phyloP scores from a whole-genome alignment of 306 rosid genomes.

The Begonia masoniana region DNA sequence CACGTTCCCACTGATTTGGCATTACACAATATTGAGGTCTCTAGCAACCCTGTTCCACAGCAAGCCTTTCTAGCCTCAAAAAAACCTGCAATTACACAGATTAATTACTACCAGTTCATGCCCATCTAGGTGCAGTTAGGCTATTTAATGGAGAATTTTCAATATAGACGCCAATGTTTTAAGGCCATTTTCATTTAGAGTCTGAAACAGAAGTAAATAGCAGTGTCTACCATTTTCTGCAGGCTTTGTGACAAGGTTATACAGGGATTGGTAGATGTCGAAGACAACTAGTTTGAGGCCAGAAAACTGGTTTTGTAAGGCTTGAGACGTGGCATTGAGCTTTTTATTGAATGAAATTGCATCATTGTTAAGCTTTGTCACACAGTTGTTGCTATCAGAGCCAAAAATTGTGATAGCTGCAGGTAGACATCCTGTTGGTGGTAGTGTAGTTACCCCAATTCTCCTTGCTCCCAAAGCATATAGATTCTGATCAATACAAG shows the following conservation, averaged over 20 bases:
- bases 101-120: not conserved
- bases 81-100: conserved; percentile 30
- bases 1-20: conserved; percentile 41
- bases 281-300: conserved; percentile 47
- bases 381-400: conserved; percentile 31
- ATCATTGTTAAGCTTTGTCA: conserved; percentile 31
- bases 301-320: conserved; percentile 26
- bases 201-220: not conserved
- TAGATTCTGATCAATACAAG: conserved; percentile 23
- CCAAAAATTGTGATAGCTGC: conserved; percentile 56
- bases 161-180: too few relatives aligned
- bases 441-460: conserved; percentile 51
- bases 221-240: conserved; percentile 33
- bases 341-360: conserved; percentile 39
- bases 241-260: conserved; percentile 37
- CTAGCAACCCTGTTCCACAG: conserved; percentile 62
- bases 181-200: not conserved
- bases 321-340: conserved; percentile 41
- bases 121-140: too few relatives aligned
- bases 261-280: conserved; percentile 49
- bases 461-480: conserved; percentile 59
- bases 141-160: too few relatives aligned
- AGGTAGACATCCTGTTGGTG: conserved; percentile 69
- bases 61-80: conserved; percentile 51
- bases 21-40: conserved; percentile 52